phyloP scores from a whole-genome alignment of 345 rosid genomes.

The Cardamine chenopodiifolia region DNA sequence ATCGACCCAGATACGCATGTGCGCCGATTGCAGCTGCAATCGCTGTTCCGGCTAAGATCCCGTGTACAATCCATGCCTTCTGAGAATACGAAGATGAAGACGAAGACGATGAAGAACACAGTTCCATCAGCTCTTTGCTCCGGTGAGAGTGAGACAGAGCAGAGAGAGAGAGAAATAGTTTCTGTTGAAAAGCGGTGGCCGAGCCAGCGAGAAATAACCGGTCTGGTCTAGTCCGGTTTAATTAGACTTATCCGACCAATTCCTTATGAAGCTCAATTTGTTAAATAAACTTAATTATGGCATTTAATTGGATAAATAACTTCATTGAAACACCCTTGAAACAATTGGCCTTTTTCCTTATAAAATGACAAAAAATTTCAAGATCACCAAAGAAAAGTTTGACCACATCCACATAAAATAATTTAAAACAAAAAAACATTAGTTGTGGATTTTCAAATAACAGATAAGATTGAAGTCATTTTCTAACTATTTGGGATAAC shows the following conservation, averaged over 20 bases:
- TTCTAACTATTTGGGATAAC: slow-evolving; percentile 14
- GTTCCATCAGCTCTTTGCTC: slow-evolving; percentile 30
- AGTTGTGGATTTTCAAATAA: not conserved
- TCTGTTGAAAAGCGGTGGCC: slow-evolving; percentile 23
- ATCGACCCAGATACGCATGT: slow-evolving; percentile 57
- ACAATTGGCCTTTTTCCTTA: not conserved
- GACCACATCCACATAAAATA: not conserved
- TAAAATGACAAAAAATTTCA: not conserved
- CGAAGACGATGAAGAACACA: slow-evolving; percentile 47
- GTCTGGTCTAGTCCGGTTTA: slow-evolving; percentile 28
- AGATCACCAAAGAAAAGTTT: not conserved
- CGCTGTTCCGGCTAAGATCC: slow-evolving; percentile 69
- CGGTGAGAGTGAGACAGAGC: not conserved
- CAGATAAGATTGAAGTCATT: not conserved
- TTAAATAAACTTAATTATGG: not conserved
- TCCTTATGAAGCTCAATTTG: not conserved
- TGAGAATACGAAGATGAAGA: slow-evolving; percentile 44
- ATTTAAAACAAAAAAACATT: not conserved
- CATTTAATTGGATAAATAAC: not conserved
- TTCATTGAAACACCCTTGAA: not conserved
- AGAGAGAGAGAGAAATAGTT: not conserved
- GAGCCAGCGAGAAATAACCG: slow-evolving; percentile 11
- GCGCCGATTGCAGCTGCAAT: slow-evolving; percentile 73
- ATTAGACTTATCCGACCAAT: not conserved
- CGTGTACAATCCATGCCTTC: slow-evolving; percentile 71